These are phyloP conservation scores for Penstemon eatonii DNA, from an alignment of 257 asterid species.

Conservation along the genomic window DNA sequence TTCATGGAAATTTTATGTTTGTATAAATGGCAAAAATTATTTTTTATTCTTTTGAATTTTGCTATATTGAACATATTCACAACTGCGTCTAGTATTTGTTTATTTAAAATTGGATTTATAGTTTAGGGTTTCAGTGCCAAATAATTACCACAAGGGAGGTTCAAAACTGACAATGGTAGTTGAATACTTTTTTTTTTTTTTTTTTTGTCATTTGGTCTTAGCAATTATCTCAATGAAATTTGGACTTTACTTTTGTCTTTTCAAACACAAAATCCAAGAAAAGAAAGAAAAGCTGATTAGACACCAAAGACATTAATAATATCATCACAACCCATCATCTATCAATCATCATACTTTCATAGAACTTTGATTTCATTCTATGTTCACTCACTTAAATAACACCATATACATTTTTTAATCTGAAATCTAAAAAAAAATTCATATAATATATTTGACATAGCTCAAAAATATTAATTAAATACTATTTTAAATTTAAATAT, in stretches of 20 bases:
- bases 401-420: too few species aligned
- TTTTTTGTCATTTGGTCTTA: not conserved
- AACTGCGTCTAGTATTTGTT: not conserved
- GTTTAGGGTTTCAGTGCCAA: slow-evolving; percentile 21
- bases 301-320: slow-evolving; percentile 11
- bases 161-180: not conserved
- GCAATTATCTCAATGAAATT: slow-evolving; percentile 27
- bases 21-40: too few species aligned
- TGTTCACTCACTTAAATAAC: not conserved
- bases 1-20: too few species aligned
- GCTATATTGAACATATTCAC: too few species aligned
- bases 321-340: slow-evolving; percentile 22
- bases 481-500: too few species aligned
- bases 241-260: slow-evolving; percentile 36
- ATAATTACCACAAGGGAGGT: not conserved
- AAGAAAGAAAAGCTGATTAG: slow-evolving; percentile 17
- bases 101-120: not conserved
- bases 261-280: slow-evolving; percentile 29
- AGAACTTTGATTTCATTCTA: not conserved
- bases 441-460: too few species aligned
- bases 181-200: slow-evolving; percentile 16
- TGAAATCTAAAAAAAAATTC: too few species aligned
- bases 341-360: slow-evolving; percentile 28
- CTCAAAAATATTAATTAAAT: too few species aligned
- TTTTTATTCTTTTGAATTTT: too few species aligned